phyloP scores from a whole-genome alignment of 176 grass and related monocot genomes.

The Rhynchospora tenuis region DNA sequence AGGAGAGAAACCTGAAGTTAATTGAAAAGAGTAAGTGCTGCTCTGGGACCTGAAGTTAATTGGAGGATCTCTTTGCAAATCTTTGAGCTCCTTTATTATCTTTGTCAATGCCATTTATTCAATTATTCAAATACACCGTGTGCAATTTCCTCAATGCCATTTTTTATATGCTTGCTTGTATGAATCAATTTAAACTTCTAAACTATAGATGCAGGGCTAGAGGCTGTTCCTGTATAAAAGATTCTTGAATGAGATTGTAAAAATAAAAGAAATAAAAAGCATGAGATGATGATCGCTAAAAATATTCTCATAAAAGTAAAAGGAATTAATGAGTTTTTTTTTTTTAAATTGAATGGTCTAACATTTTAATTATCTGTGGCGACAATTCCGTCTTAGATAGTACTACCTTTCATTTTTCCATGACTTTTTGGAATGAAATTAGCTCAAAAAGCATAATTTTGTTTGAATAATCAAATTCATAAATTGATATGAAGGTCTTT shows the following conservation, averaged over 20 bases:
- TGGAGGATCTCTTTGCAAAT: constrained; percentile 82
- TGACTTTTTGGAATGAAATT: neutral
- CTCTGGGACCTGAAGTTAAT: constrained; percentile 53
- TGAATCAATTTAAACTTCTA: constrained; percentile 1
- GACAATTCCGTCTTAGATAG: neutral
- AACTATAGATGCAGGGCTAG: neutral
- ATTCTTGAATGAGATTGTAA: constrained; percentile 39
- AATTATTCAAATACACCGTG: neutral
- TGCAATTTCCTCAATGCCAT: neutral
- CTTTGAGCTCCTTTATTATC: constrained; percentile 86
- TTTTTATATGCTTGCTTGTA: neutral
- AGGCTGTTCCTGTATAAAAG: neutral
- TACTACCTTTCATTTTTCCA: neutral
- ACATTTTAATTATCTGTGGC: constrained; percentile 9
- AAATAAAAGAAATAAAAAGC: constrained; percentile 30
- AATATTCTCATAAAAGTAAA: constrained; percentile 45
- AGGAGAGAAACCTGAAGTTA: too few relatives aligned
- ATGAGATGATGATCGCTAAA: constrained; percentile 27
- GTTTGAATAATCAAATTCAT: too few relatives aligned
- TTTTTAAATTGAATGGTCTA: constrained; percentile 10
- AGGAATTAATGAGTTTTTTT: constrained; percentile 24
- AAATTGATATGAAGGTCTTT: too few relatives aligned
- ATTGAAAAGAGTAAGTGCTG: constrained; percentile 8
- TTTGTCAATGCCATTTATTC: constrained; percentile 52
- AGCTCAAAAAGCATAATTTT: neutral